These are phyloP conservation scores for Yamadazyma jaroonii DNA, from an alignment of 1,139 yeast genomes.

Conservation along the genomic window DNA sequence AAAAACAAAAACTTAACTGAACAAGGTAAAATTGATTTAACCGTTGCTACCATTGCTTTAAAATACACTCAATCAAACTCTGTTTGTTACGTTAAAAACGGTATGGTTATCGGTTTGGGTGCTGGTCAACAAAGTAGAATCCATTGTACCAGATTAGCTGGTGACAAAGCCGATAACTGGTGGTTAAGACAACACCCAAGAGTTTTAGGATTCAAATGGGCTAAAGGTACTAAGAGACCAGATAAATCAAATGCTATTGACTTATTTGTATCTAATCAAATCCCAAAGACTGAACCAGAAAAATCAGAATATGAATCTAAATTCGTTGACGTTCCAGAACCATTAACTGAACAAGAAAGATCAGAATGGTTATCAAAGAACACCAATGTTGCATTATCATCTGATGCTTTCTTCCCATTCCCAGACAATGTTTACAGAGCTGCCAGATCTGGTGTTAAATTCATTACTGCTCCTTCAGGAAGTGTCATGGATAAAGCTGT, in stretches of 20 bases:
- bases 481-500: constrained; percentile 98
- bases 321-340: constrained; percentile 78
- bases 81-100: constrained; percentile 96
- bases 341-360: constrained; percentile 81
- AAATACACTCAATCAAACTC: constrained; percentile 98
- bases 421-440: constrained; percentile 98
- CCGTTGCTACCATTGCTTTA: constrained; percentile 95
- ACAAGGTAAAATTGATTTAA: constrained; percentile 88
- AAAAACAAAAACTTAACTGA: constrained; percentile 82
- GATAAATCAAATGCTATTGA: constrained; percentile 98
- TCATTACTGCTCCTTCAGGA: constrained; percentile 94
- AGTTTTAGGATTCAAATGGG: constrained; percentile 93
- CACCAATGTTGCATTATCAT: constrained; percentile 83
- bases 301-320: constrained; percentile 87
- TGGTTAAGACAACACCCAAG: constrained; percentile 98
- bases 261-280: constrained; percentile 84
- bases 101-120: constrained; percentile 98
- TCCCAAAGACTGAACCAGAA: constrained; percentile 91
- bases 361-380: constrained; percentile 80
- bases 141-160: constrained; percentile 98
- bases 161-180: constrained; percentile 99
- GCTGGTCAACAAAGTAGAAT: constrained; percentile 99
- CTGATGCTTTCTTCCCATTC: constrained; percentile 99
- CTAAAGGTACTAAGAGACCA: constrained; percentile 97
- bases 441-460: constrained; percentile 92